phyloP scores from a whole-genome alignment of 257 asterid genomes.

The Leptodermis oblonga region DNA sequence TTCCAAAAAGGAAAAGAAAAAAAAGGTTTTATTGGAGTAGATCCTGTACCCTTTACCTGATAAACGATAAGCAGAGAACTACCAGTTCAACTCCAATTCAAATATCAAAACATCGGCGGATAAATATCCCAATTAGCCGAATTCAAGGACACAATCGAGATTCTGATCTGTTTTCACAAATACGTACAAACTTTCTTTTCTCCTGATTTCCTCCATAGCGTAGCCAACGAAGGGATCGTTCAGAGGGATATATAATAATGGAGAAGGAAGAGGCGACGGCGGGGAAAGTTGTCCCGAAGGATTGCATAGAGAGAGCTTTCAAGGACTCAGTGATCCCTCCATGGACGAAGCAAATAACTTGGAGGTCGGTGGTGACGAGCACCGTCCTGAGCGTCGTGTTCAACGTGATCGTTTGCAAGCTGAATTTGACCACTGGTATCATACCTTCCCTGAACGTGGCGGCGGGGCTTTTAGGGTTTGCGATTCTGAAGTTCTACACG shows the following conservation, averaged over 20 bases:
- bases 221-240: neutral
- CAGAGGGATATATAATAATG: no score
- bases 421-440: constrained; percentile 65
- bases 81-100: no score
- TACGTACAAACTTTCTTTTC: no score
- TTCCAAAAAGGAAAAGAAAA: no score
- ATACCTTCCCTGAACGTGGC: constrained; percentile 74
- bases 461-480: constrained; percentile 67
- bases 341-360: constrained; percentile 51
- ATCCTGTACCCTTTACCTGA: no score
- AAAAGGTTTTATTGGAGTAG: no score
- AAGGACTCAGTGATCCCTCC: constrained; percentile 37
- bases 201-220: no score
- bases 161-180: no score
- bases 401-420: constrained; percentile 60
- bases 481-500: constrained; percentile 45
- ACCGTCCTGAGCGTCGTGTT: constrained; percentile 43
- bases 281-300: neutral
- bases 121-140: no score
- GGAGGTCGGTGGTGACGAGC: constrained; percentile 43
- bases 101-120: no score
- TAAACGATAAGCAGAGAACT: no score
- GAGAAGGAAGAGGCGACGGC: constrained; percentile 1
- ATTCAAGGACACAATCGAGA: no score
- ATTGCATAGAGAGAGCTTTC: constrained; percentile 36